Evolutionary conservation across 2,329 filamentous ascomycete species (phyloP), one percentile per base, ranked within the genome.

Genomic region (Paramyrothecium sp.): DNA sequence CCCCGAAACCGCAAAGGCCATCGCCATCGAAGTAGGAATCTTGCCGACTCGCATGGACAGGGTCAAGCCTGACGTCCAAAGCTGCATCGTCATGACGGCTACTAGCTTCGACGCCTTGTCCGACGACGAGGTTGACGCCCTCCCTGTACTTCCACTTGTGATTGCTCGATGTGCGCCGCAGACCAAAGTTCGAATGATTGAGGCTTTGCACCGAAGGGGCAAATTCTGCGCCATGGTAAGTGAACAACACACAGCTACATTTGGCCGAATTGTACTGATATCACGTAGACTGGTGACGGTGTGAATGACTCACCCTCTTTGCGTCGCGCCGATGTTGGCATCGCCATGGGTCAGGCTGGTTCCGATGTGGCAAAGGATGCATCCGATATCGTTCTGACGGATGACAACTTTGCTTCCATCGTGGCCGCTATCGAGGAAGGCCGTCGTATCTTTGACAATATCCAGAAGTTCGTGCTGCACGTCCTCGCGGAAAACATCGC

Each of bases 321-420:
- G 20, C 86, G 88, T 66, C 80, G 82, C 54, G 85, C 89, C 2
- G 88, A 91, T 67, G 87, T 91, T 3, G 89, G 88, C 58, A 91
- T 91, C 64, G 85, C 84, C 33, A 89, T 89, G 85, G 85, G 85
- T 16, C 74, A 78, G 60, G 73, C 82, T 8, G 85, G 86, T 2
- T 86, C 81, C 16, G 87, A 89, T 59, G 85, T 89, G 3, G 85
- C 86, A 22, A 88, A 88, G 67, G 74, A 78, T 46, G 83, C 83
- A 0, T 88, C 87, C 0, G 87, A 90, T 63, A 86, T 90, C 56
- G 84, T 90, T 13, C 74, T 91, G 7, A 88, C 86, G 1, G 87
- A 91, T 67, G 89, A 91, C 69, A 90, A 91, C 73, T 91, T 91
- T 62, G 87, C 88, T 3, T 86, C 82, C 5, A 91, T 91, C 56